Evolutionary conservation across 2,329 filamentous ascomycete genomes (phyloP).

Genomic region (Leptographium radiaticola): DNA sequence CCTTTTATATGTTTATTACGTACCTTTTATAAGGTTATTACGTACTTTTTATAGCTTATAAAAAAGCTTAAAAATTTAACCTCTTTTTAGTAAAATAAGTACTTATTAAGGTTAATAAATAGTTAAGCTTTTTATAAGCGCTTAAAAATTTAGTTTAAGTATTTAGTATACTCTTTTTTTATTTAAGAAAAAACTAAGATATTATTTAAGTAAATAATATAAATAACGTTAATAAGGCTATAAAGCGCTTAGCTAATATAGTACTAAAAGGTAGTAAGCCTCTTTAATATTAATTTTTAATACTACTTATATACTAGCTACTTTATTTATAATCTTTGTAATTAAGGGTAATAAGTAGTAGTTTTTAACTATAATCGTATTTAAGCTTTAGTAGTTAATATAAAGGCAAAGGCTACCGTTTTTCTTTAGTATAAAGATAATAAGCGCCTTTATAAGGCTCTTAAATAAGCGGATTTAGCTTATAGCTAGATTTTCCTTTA

Average conservation of each 20-base stretch:
- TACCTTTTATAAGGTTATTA: no score
- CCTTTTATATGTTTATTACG: not conserved
- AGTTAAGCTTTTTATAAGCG: not conserved
- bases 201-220: not conserved
- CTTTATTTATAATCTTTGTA: not conserved
- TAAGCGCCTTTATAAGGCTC: not conserved
- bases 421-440: constrained; percentile 5
- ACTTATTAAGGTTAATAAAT: not conserved
- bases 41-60: no score
- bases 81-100: not conserved
- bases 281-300: not conserved
- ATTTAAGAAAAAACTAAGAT: not conserved
- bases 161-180: not conserved
- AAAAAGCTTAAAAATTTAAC: not conserved
- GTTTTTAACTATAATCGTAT: not conserved
- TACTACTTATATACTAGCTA: not conserved
- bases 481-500: not conserved
- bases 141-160: not conserved
- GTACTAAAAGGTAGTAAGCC: not conserved
- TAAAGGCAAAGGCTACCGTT: not conserved
- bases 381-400: not conserved
- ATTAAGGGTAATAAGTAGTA: not conserved
- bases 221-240: not conserved
- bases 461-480: not conserved
- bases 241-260: not conserved